phyloP scores from a whole-genome alignment of 2,329 filamentous ascomycete species.

The Sordariomycetes sp. region DNA sequence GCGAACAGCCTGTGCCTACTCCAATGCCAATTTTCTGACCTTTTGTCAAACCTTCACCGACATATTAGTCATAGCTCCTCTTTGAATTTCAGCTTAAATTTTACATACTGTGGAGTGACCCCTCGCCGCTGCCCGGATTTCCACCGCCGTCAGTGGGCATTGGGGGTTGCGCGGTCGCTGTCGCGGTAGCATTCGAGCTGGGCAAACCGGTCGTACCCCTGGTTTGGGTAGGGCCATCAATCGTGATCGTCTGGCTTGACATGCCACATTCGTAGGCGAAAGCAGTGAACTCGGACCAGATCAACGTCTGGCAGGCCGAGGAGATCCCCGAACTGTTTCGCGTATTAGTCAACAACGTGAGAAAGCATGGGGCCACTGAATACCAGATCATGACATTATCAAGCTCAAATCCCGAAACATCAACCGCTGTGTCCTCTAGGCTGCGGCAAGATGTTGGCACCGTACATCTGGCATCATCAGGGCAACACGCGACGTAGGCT shows the following conservation, averaged over 20 bases:
- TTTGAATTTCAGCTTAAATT: too few relatives aligned
- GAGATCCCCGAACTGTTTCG: constrained; percentile 3
- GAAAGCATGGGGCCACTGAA: neutral
- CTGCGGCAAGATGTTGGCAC: neutral
- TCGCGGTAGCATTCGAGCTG: neutral
- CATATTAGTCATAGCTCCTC: too few relatives aligned
- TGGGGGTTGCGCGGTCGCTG: neutral
- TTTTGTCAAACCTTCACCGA: too few relatives aligned
- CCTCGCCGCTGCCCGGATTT: too few relatives aligned
- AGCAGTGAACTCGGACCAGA: constrained; percentile 3
- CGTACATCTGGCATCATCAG: neutral
- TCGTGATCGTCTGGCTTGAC: neutral
- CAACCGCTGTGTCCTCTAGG: neutral
- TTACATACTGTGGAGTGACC: too few relatives aligned
- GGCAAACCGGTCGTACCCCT: too few relatives aligned
- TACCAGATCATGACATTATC: neutral
- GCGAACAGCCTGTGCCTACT: too few relatives aligned
- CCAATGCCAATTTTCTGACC: too few relatives aligned
- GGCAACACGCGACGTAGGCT: neutral
- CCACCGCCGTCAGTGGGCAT: too few relatives aligned
- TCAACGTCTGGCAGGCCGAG: constrained; percentile 9
- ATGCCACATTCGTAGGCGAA: constrained; percentile 5
- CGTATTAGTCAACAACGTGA: neutral
- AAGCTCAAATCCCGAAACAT: neutral
- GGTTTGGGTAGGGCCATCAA: too few relatives aligned